phyloP scores from a whole-genome alignment of 2,329 filamentous ascomycete species.

The Tolypocladium inflatum region DNA sequence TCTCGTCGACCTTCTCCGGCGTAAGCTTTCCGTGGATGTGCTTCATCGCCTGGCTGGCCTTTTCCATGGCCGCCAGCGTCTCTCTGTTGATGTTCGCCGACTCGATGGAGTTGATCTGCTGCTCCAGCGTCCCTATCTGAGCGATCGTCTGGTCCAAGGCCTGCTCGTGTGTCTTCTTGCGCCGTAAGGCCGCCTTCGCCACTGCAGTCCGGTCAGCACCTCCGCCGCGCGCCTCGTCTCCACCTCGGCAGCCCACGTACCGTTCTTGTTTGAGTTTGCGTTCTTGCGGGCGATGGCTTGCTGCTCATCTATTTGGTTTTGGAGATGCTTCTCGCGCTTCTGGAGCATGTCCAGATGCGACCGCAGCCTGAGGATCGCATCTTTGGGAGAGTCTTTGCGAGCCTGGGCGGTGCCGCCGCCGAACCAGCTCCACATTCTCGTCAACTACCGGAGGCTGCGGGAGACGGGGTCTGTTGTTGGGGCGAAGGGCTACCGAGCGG shows the following conservation, averaged over 20 bases:
- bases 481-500: not conserved
- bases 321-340: slow-evolving; percentile 87
- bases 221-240: slow-evolving; percentile 6
- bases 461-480: not conserved
- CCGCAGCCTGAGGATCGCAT: slow-evolving; percentile 83
- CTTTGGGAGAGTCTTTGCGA: slow-evolving; percentile 89
- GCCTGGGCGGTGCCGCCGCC: slow-evolving; percentile 66
- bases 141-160: slow-evolving; percentile 82
- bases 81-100: slow-evolving; percentile 98
- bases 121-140: slow-evolving; percentile 87
- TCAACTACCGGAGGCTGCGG: not conserved
- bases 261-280: slow-evolving; percentile 75
- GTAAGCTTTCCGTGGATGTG: slow-evolving; percentile 84
- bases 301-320: slow-evolving; percentile 89
- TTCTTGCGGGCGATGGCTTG: slow-evolving; percentile 83
- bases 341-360: slow-evolving; percentile 94
- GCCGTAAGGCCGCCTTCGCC: slow-evolving; percentile 79
- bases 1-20: slow-evolving; percentile 88
- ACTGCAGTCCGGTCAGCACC: slow-evolving; percentile 40
- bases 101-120: slow-evolving; percentile 94
- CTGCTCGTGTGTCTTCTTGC: slow-evolving; percentile 92
- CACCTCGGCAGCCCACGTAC: slow-evolving; percentile 41
- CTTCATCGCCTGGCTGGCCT: slow-evolving; percentile 83
- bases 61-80: slow-evolving; percentile 89
- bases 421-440: slow-evolving; percentile 77